Conservation (phyloP, 306 rosid species). For the Canavalia ensiformis region DNA sequence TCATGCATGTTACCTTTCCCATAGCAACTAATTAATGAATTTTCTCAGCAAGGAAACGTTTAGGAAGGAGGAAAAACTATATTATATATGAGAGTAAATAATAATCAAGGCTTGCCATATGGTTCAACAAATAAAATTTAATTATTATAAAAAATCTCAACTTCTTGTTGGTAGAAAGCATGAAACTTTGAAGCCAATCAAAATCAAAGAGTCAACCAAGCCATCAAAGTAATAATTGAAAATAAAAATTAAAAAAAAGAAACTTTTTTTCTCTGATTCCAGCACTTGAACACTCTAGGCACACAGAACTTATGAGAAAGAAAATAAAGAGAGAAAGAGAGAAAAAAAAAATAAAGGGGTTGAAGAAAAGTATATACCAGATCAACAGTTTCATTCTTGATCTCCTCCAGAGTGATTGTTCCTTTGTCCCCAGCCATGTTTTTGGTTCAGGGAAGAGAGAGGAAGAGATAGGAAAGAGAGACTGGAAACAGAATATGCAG, state of each 20-base stretch:
- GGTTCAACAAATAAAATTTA: background rate
- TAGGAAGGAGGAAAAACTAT: background rate
- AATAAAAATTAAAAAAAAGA: background rate
- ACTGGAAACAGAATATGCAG: background rate
- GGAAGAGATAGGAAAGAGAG: too few species aligned
- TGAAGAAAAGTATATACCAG: constrained; percentile 58
- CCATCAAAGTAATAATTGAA: background rate
- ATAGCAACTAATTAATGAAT: background rate
- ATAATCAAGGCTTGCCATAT: background rate
- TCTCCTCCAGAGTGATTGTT: constrained; percentile 66
- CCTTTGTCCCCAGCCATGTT: constrained; percentile 63
- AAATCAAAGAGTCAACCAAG: background rate
- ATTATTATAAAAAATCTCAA: background rate
- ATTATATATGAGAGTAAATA: too few species aligned
- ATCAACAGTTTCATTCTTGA: constrained; percentile 96
- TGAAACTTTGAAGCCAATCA: background rate
- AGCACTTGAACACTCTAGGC: background rate
- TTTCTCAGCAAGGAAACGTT: background rate
- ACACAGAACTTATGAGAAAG: constrained; percentile 22
- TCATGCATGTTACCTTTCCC: constrained; percentile 43
- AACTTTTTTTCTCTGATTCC: constrained; percentile 1
- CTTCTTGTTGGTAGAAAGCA: background rate
- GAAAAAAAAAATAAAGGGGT: background rate
- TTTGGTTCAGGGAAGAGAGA: background rate
- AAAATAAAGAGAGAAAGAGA: background rate